Percentiles rank a stretch among this genome's conserved stretches.
phyloP scores from a whole-genome alignment of 768 basidiomycete genomes.

The Strobilomyces echinocephalus region DNA sequence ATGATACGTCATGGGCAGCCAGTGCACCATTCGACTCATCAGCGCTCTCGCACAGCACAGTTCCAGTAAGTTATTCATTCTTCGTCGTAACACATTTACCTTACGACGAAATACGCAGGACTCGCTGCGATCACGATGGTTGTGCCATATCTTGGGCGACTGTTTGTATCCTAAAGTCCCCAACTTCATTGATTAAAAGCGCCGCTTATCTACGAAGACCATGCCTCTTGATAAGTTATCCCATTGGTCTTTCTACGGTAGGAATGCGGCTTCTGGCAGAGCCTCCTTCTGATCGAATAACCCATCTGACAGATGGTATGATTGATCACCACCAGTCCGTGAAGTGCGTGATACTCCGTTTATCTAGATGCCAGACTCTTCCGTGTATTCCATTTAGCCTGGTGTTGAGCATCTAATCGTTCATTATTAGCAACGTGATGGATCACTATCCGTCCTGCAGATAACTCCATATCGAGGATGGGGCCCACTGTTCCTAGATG shows the following conservation, averaged over 20 bases:
- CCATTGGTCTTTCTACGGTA: constrained; percentile 8
- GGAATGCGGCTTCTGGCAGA: neutral
- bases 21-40: neutral
- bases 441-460: neutral
- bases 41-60: neutral
- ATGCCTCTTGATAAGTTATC: constrained; percentile 4
- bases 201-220: neutral
- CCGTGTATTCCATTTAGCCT: constrained; percentile 7
- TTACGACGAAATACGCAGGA: neutral
- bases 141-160: neutral
- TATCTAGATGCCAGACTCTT: constrained; percentile 1
- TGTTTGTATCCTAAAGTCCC: neutral
- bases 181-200: neutral
- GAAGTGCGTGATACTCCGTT: neutral
- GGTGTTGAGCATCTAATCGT: neutral
- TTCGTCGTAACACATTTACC: neutral
- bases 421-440: neutral
- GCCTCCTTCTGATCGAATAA: neutral
- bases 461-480: constrained; percentile 3
- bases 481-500: neutral
- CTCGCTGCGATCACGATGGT: neutral
- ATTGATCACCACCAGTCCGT: neutral
- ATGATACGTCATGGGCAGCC: neutral
- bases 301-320: neutral
- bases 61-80: neutral